These are phyloP conservation scores for Aspergillus affinis DNA, from an alignment of 495 filamentous ascomycete species.

Conservation along the genomic window DNA sequence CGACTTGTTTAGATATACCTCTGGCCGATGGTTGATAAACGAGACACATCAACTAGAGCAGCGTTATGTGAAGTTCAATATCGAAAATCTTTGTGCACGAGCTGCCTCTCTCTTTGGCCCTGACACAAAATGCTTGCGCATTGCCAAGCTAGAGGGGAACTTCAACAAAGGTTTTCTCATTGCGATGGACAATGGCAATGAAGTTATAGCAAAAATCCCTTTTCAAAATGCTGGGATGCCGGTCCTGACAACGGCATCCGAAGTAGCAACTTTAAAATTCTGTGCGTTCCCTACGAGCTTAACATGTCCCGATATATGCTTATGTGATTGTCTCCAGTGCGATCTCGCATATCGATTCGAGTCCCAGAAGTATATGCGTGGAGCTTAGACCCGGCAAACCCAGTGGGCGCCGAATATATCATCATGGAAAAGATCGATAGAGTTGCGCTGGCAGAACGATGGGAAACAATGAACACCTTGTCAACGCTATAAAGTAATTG, in stretches of 20 bases:
- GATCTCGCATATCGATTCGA: slow-evolving; percentile 21
- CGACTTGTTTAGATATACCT: slow-evolving; percentile 24
- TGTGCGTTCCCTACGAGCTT: slow-evolving; percentile 17
- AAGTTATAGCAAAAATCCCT: slow-evolving; percentile 37
- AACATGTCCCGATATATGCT: slow-evolving; percentile 22
- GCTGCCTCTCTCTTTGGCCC: slow-evolving; percentile 25
- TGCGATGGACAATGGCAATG: slow-evolving; percentile 37
- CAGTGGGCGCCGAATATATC: no score
- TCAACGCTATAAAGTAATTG: no score
- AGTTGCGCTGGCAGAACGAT: no score
- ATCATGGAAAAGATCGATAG: no score
- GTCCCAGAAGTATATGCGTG: slow-evolving; percentile 31
- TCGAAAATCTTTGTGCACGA: slow-evolving; percentile 26
- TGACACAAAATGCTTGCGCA: slow-evolving; percentile 21
- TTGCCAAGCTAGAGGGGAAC: slow-evolving; percentile 34
- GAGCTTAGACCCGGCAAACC: slow-evolving; percentile 26
- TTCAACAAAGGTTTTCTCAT: slow-evolving; percentile 41
- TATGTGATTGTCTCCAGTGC: slow-evolving; percentile 35
- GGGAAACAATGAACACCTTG: no score
- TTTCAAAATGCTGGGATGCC: slow-evolving; percentile 36
- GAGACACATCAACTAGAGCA: slow-evolving; percentile 26
- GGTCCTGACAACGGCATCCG: slow-evolving; percentile 35
- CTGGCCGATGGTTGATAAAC: slow-evolving; percentile 29
- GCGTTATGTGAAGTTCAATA: slow-evolving; percentile 31
- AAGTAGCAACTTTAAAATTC: slow-evolving; percentile 44